Percentiles rank a stretch among this genome's conserved stretches.
phyloP scores from a whole-genome alignment of 2,329 filamentous ascomycete species.

The Fusarium sp. region DNA sequence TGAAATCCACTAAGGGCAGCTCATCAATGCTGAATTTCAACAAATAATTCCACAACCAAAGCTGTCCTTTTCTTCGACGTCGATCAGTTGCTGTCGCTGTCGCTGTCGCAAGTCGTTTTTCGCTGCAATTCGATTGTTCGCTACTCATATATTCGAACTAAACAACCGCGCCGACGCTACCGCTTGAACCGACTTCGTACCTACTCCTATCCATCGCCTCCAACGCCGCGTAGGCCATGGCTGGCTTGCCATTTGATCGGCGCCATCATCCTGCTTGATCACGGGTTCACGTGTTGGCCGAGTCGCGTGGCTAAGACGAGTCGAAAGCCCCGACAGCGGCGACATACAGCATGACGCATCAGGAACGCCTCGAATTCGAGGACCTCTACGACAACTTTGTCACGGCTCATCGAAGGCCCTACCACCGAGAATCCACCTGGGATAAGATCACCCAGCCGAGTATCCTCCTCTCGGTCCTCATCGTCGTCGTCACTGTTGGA shows the following conservation, averaged over 20 bases:
- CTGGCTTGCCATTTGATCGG: conserved; percentile 34
- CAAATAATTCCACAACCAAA: conserved; percentile 23
- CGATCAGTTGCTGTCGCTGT: neutral
- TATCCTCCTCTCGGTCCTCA: conserved; percentile 48
- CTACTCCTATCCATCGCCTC: conserved; percentile 4
- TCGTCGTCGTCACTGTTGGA: conserved; percentile 48
- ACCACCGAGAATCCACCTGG: conserved; percentile 41
- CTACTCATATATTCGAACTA: neutral
- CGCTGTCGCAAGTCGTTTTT: neutral
- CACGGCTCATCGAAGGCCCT: conserved; percentile 46
- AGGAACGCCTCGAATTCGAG: conserved; percentile 44
- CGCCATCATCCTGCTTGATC: conserved; percentile 40
- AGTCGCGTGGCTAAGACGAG: conserved; percentile 34
- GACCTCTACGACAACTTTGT: conserved; percentile 51
- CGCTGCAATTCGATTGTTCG: neutral
- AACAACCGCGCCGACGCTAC: neutral
- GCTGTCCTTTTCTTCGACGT: neutral
- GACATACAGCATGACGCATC: conserved; percentile 48
- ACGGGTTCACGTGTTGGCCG: conserved; percentile 28
- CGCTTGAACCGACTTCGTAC: neutral
- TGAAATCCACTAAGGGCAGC: conserved; percentile 27
- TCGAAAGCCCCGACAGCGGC: conserved; percentile 25
- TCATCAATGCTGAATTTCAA: conserved; percentile 18
- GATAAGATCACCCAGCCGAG: conserved; percentile 50
- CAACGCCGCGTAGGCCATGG: conserved; percentile 37